phyloP scores from a whole-genome alignment of 1,284 basidiomycete species.

The Phellopilus nigrolimitatus region DNA sequence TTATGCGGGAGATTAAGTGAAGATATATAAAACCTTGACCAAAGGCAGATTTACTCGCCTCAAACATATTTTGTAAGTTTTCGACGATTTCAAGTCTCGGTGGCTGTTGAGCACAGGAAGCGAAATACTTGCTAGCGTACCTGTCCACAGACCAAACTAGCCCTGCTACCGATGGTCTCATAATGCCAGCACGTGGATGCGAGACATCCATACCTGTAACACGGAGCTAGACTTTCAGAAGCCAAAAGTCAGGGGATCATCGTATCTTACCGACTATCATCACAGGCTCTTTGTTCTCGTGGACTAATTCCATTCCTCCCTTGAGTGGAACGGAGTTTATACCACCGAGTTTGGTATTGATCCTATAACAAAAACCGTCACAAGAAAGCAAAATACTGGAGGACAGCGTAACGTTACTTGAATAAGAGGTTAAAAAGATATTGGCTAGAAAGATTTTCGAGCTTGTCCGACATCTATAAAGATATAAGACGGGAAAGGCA shows the following conservation, averaged over 20 bases:
- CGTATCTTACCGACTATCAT: slow-evolving; percentile 35
- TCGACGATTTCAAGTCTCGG: slow-evolving; percentile 19
- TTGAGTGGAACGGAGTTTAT: slow-evolving; percentile 30
- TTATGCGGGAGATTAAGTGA: slow-evolving; percentile 16
- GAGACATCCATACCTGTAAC: slow-evolving; percentile 37
- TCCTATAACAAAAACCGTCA: slow-evolving; percentile 26
- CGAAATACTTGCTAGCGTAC: slow-evolving; percentile 23
- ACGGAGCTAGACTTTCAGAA: background rate
- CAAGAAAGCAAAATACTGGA: background rate
- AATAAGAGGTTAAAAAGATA: slow-evolving; percentile 36
- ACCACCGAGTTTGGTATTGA: slow-evolving; percentile 40
- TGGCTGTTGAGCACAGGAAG: slow-evolving; percentile 12
- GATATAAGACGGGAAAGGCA: slow-evolving; percentile 15
- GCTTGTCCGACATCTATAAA: slow-evolving; percentile 19
- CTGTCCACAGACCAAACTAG: slow-evolving; percentile 34
- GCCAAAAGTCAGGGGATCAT: background rate
- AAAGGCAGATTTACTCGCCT: slow-evolving; percentile 5
- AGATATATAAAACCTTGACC: slow-evolving; percentile 14
- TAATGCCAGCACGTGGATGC: slow-evolving; percentile 33
- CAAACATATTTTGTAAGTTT: slow-evolving; percentile 17
- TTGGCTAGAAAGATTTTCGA: slow-evolving; percentile 24
- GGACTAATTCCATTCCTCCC: slow-evolving; percentile 25
- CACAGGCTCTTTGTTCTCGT: slow-evolving; percentile 21
- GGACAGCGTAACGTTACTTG: slow-evolving; percentile 29
- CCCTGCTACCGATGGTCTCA: slow-evolving; percentile 34